Percentiles rank a stretch among this genome's conserved stretches.
Evolutionary conservation across 495 filamentous ascomycete genomes (phyloP).

Genomic region (Tuber calosporum): DNA sequence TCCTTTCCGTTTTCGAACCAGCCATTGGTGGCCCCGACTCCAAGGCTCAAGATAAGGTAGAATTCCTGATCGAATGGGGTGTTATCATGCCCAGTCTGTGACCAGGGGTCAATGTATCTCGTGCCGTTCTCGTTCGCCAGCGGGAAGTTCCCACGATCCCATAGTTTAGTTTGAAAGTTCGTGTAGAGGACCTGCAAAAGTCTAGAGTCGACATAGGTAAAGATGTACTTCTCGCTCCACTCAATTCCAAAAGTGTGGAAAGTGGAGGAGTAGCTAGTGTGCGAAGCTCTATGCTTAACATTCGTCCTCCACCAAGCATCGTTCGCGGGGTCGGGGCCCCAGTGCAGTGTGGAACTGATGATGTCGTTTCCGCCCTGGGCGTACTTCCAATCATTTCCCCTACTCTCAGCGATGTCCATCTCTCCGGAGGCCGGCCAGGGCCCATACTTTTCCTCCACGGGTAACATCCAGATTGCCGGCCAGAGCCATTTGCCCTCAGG

Average conservation of each 20-base stretch:
- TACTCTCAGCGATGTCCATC: conserved; percentile 72
- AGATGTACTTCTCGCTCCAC: conserved; percentile 82
- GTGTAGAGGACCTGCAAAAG: conserved; percentile 72
- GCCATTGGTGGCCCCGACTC: conserved; percentile 74
- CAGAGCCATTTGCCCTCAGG: conserved; percentile 78
- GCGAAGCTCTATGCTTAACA: conserved; percentile 64
- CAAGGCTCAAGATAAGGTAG: conserved; percentile 74
- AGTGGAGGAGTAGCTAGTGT: conserved; percentile 61
- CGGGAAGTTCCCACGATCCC: conserved; percentile 69
- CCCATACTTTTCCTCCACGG: conserved; percentile 63
- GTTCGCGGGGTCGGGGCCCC: conserved; percentile 58
- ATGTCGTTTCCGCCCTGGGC: conserved; percentile 73
- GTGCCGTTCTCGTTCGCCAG: conserved; percentile 62
- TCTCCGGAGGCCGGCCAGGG: conserved; percentile 75
- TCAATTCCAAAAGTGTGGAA: conserved; percentile 74
- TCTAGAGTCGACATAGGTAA: conserved; percentile 74
- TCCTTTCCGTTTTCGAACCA: conserved; percentile 67
- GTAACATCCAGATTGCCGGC: conserved; percentile 92
- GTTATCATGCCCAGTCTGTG: conserved; percentile 52
- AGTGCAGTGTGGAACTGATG: conserved; percentile 71
- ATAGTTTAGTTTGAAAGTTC: conserved; percentile 65
- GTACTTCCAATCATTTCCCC: conserved; percentile 72
- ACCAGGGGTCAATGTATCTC: conserved; percentile 60
- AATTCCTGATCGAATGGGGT: conserved; percentile 78
- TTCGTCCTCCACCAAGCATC: conserved; percentile 74